A percentile compares a stretch with the other conserved stretches of the same genome.
phyloP scores from a whole-genome alignment of 23 red algal species.

The Gracilaria gracilis region DNA sequence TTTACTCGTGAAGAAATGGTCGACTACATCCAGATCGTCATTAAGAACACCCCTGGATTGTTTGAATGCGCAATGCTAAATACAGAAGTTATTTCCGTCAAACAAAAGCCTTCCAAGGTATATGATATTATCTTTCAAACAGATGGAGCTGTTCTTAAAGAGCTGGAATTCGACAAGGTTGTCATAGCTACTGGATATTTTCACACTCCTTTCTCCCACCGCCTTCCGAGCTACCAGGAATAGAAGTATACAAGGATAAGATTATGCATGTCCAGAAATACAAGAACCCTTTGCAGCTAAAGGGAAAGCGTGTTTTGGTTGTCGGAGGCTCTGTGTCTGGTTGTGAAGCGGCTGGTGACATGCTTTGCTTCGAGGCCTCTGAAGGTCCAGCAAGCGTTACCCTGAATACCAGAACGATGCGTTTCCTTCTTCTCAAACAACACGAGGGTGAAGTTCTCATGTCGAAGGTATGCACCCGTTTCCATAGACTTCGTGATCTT shows the following conservation, averaged over 20 bases:
- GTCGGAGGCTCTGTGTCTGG: constrained; percentile 20
- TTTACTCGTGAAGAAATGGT: neutral
- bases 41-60: neutral
- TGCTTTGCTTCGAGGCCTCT: neutral
- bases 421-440: constrained; percentile 15
- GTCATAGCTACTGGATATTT: constrained; percentile 10
- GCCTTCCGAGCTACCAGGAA: neutral
- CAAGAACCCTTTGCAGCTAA: constrained; percentile 1
- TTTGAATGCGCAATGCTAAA: no score
- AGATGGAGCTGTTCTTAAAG: no score
- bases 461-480: neutral
- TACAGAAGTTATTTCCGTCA: no score
- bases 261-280: neutral
- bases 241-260: neutral
- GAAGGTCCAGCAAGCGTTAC: neutral
- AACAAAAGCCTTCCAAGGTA: no score
- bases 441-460: neutral
- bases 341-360: constrained; percentile 6
- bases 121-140: neutral
- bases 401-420: neutral
- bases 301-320: neutral
- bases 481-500: neutral
- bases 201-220: neutral
- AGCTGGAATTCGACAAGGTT: constrained; percentile 42
- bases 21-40: neutral